Conservation (phyloP, 768 basidiomycete genomes). For the Lyophyllum decastes region DNA sequence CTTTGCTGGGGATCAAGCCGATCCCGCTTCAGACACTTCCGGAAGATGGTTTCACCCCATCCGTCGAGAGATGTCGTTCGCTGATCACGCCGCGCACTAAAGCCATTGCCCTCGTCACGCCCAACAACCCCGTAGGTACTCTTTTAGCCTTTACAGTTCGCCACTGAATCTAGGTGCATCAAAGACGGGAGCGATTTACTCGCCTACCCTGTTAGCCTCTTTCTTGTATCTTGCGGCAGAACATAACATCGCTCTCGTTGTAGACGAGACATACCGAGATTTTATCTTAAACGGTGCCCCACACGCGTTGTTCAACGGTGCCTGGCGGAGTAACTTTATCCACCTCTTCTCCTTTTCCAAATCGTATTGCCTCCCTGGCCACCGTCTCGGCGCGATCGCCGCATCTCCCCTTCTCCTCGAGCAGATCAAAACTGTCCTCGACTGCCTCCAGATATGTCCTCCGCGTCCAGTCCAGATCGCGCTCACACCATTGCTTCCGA, state of each 20-base stretch:
- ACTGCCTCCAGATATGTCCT: constrained; percentile 80
- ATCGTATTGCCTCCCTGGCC: constrained; percentile 78
- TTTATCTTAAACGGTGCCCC: constrained; percentile 55
- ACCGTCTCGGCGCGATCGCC: constrained; percentile 74
- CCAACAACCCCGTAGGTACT: constrained; percentile 70
- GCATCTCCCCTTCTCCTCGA: constrained; percentile 56
- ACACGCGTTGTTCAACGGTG: constrained; percentile 52
- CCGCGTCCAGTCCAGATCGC: constrained; percentile 75
- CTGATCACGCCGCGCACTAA: constrained; percentile 60
- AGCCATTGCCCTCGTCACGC: constrained; percentile 75
- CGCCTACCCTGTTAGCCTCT: constrained; percentile 51
- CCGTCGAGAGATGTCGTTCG: constrained; percentile 43
- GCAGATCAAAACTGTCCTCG: constrained; percentile 57
- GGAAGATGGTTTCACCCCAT: constrained; percentile 61
- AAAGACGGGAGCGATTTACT: constrained; percentile 72
- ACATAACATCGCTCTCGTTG: constrained; percentile 59
- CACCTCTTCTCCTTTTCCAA: constrained; percentile 84
- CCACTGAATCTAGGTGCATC: background rate
- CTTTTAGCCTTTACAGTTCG: background rate
- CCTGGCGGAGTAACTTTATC: constrained; percentile 65
- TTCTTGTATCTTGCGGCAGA: constrained; percentile 62
- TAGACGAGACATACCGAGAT: constrained; percentile 92
- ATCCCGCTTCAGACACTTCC: constrained; percentile 55
- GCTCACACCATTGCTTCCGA: constrained; percentile 53
- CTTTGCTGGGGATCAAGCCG: constrained; percentile 59